Evolutionary conservation across 1,284 basidiomycete genomes (phyloP).

Genomic region (Trametes pubescens): DNA sequence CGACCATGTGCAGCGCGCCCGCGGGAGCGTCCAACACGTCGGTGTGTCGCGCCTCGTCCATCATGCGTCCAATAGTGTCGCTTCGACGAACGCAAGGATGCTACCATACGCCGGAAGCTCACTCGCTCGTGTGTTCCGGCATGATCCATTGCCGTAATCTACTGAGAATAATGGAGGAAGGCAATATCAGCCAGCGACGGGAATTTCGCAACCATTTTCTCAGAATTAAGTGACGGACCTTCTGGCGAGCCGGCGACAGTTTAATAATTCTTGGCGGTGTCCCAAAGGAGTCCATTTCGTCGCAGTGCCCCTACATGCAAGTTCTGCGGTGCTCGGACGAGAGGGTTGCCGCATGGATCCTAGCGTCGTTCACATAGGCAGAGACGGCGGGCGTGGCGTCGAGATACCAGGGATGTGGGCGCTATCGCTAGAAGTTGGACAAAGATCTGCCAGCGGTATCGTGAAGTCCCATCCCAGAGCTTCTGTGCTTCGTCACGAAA

Average conservation of each 20-base stretch:
- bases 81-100: background rate
- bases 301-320: slow-evolving; percentile 1
- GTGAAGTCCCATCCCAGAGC: background rate
- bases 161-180: slow-evolving; percentile 7
- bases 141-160: background rate
- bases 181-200: background rate
- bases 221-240: slow-evolving; percentile 7
- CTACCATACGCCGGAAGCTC: background rate
- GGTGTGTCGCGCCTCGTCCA: slow-evolving; percentile 1
- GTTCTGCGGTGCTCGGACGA: slow-evolving; percentile 4
- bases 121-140: slow-evolving; percentile 1
- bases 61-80: background rate
- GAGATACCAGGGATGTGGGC: slow-evolving; percentile 5
- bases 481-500: background rate
- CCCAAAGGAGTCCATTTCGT: slow-evolving; percentile 1
- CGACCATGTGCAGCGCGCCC: background rate
- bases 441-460: background rate
- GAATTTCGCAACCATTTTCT: slow-evolving; percentile 9
- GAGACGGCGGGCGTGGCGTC: slow-evolving; percentile 1
- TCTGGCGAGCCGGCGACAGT: slow-evolving; percentile 3
- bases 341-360: slow-evolving; percentile 2
- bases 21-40: slow-evolving; percentile 17
- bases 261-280: background rate
- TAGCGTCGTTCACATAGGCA: background rate
- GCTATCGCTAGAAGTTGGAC: slow-evolving; percentile 3